Base-by-base conservation (phyloP, 2,329 filamentous ascomycete genomes). In the Paraconiothyrium sp. region DNA sequence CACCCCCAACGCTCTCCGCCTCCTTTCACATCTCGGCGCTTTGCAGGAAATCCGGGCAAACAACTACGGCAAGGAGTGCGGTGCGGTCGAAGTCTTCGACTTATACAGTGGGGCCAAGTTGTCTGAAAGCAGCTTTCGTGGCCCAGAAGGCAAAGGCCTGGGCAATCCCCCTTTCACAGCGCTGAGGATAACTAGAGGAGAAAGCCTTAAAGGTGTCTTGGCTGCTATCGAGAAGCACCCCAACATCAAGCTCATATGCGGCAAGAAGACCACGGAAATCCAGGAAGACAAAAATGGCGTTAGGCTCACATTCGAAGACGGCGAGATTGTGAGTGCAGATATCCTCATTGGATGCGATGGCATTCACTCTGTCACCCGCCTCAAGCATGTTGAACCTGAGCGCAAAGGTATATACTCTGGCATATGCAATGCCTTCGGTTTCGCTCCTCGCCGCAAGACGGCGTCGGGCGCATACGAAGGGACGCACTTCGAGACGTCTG, bases 1-100 rank as follows among this genome's bases (percentile, higher is more conserved):
- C 13, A 84, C 85, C 0, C 87, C 88, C 0, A 90, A 90, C 67
- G 79, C 83, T 3, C 86, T 89, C 67, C 85, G 86, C 0, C 74
- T 90, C 2, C 77, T 90, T 3, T 74, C 76, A 24, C 75, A 81
- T 27, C 71, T 84, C 10, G 82, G 83, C 3, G 72, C 84, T 3
- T 83, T 64, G 74, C 81, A 66, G 77, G 84, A 67, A 77, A 82
- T 82, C 43, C 74, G 76, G 9, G 71, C 77, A 34, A 61, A 69
- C 30, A 69, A 78, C 43, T 82, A 81, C 62, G 81, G 81, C 62
- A 73, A 73, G 50, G 76, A 77, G 41, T 82, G 82, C 61, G 70
- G 77, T 55, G 80, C 78, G 22, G 79, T 83, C 16, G 80, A 83
- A 68, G 73, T 83, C 14, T 83, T 82, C 66, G 80, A 82, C 54